phyloP scores from a whole-genome alignment of 352 stramenopile species.

The Phytophthora sp. region DNA sequence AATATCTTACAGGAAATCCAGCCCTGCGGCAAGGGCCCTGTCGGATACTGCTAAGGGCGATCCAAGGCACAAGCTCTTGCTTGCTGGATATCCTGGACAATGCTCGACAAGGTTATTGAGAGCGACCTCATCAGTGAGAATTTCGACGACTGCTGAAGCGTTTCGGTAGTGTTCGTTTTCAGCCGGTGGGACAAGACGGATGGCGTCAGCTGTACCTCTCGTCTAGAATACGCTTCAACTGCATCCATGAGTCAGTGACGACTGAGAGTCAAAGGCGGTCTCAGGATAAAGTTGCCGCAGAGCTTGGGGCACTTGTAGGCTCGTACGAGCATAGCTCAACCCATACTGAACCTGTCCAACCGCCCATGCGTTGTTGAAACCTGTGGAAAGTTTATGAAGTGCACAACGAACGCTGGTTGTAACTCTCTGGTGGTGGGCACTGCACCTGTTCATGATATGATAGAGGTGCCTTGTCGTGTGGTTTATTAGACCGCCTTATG shows the following conservation, averaged over 20 bases:
- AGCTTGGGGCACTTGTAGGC: no score
- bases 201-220: no score
- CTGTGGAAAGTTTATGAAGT: conserved; percentile 13
- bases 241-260: background rate
- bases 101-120: background rate
- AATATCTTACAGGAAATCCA: no score
- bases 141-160: conserved; percentile 9
- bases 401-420: conserved; percentile 9
- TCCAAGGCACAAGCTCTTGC: background rate
- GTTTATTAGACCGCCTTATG: conserved; percentile 35
- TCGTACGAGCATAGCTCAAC: no score
- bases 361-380: conserved; percentile 3
- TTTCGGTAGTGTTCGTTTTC: conserved; percentile 19
- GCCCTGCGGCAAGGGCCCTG: no score
- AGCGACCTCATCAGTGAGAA: background rate
- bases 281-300: no score
- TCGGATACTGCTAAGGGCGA: background rate
- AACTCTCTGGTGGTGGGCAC: conserved; percentile 12
- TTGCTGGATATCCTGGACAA: conserved; percentile 3
- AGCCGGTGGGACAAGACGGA: no score
- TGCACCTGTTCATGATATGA: conserved; percentile 16
- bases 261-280: no score
- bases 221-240: no score
- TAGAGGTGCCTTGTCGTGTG: conserved; percentile 3
- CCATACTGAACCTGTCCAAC: conserved; percentile 5